Percentiles rank a stretch among this genome's conserved stretches.
phyloP scores from a whole-genome alignment of 352 stramenopile species.

The Phytophthora kernoviae region DNA sequence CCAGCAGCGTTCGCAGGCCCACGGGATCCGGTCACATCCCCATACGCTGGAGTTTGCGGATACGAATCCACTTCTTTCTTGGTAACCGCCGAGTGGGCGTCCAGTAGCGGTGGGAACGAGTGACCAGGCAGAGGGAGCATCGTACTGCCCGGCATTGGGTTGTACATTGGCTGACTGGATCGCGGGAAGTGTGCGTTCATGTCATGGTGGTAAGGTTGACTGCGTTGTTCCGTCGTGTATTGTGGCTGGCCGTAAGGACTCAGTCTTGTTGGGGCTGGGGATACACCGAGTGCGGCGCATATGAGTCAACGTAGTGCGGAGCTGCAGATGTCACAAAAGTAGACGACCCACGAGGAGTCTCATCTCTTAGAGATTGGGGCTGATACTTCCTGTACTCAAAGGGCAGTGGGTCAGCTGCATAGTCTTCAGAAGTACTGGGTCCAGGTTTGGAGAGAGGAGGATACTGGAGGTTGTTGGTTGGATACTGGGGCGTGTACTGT shows the following conservation, averaged over 20 bases:
- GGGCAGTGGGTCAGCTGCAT: constrained; percentile 72
- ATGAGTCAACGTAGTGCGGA: constrained; percentile 39
- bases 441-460: constrained; percentile 26
- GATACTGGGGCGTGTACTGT: constrained; percentile 27
- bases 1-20: constrained; percentile 24
- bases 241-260: constrained; percentile 28
- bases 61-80: constrained; percentile 49
- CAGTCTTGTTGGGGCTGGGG: constrained; percentile 20
- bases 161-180: constrained; percentile 31
- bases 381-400: constrained; percentile 80
- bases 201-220: constrained; percentile 29
- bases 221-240: constrained; percentile 28
- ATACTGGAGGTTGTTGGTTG: constrained; percentile 25
- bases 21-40: constrained; percentile 4
- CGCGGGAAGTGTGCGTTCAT: constrained; percentile 46
- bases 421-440: constrained; percentile 56
- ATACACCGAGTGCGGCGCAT: constrained; percentile 36
- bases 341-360: constrained; percentile 2
- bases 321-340: constrained; percentile 17
- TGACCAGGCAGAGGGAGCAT: constrained; percentile 41
- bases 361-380: constrained; percentile 15
- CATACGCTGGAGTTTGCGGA: constrained; percentile 23
- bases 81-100: constrained; percentile 28
- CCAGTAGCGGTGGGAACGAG: constrained; percentile 63
- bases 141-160: constrained; percentile 29